Conservation (phyloP, 2,329 filamentous ascomycete species). For the Cercospora berteroae region DNA sequence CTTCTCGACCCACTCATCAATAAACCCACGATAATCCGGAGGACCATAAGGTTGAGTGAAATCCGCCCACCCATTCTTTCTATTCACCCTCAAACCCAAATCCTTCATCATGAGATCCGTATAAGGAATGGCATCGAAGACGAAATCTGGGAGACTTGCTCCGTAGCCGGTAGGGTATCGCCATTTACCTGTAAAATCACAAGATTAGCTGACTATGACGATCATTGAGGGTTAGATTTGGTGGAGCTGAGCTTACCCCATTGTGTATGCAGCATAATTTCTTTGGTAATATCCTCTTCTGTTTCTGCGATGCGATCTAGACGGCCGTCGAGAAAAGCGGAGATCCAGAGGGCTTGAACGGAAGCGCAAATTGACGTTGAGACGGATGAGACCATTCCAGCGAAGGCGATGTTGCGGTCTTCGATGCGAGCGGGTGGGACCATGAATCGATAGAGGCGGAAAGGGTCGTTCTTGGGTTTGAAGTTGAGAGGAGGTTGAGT, state of each 20-base stretch:
- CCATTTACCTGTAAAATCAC: conserved; percentile 47
- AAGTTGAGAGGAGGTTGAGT: conserved; percentile 33
- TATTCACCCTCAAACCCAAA: conserved; percentile 57
- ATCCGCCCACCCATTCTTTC: conserved; percentile 56
- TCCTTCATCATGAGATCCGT: conserved; percentile 67
- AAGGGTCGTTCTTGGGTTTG: conserved; percentile 31
- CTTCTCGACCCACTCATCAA: conserved; percentile 51
- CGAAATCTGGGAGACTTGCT: conserved; percentile 63
- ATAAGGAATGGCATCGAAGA: conserved; percentile 75
- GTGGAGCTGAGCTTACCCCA: conserved; percentile 50
- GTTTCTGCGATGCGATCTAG: conserved; percentile 41
- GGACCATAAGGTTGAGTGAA: conserved; percentile 58
- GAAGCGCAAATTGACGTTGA: conserved; percentile 40
- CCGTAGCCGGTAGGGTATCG: conserved; percentile 67
- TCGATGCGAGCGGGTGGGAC: conserved; percentile 39
- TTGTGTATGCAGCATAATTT: conserved; percentile 60
- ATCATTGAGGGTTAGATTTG: neutral
- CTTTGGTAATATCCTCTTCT: conserved; percentile 41
- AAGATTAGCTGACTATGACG: neutral
- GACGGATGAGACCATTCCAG: conserved; percentile 41
- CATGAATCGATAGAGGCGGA: conserved; percentile 47
- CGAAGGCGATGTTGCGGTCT: conserved; percentile 42
- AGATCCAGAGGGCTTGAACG: conserved; percentile 50
- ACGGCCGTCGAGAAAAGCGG: conserved; percentile 60
- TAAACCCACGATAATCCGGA: conserved; percentile 56